These are phyloP conservation scores for Trichophyton verrucosum DNA, from an alignment of 2,329 filamentous ascomycete genomes.

Conservation along the genomic window DNA sequence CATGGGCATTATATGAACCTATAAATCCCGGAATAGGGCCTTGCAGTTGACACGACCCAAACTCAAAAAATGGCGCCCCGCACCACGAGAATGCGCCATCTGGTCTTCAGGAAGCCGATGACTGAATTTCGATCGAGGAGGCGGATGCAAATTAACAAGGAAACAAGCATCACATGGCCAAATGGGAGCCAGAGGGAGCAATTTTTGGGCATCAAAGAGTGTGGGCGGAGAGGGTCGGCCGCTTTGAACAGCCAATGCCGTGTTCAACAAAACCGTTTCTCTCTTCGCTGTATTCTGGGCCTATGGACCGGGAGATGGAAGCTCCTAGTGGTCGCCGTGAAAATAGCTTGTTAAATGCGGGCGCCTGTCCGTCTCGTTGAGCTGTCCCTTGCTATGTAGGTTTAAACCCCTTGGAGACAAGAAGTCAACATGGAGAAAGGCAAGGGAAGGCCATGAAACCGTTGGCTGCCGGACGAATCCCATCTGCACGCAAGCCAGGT, in stretches of 20 bases:
- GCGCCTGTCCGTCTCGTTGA: not conserved
- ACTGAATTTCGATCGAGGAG: not conserved
- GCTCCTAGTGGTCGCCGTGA: slow-evolving; percentile 2
- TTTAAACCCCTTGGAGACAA: not conserved
- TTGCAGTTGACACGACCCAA: slow-evolving; percentile 4
- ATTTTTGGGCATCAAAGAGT: not conserved
- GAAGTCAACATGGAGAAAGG: not conserved
- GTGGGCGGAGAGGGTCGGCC: not conserved
- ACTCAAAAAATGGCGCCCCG: slow-evolving; percentile 4
- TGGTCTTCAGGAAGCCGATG: not conserved
- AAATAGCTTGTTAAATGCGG: not conserved
- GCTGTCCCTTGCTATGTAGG: not conserved
- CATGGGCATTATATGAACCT: slow-evolving; percentile 2
- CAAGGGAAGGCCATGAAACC: not conserved
- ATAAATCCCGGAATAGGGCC: slow-evolving; percentile 2
- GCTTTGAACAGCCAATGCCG: not conserved
- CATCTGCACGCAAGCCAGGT: slow-evolving; percentile 1
- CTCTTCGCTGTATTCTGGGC: not conserved
- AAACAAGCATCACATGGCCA: not conserved
- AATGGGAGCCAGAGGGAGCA: not conserved
- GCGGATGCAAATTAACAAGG: slow-evolving; percentile 2
- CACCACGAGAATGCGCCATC: slow-evolving; percentile 2
- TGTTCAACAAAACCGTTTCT: not conserved
- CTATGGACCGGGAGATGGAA: not conserved
- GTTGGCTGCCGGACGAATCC: not conserved